Percentiles rank a stretch among this genome's conserved stretches.
These are phyloP conservation scores for Ajuga chamaepitys DNA, from an alignment of 257 asterid genomes.

Conservation along the genomic window DNA sequence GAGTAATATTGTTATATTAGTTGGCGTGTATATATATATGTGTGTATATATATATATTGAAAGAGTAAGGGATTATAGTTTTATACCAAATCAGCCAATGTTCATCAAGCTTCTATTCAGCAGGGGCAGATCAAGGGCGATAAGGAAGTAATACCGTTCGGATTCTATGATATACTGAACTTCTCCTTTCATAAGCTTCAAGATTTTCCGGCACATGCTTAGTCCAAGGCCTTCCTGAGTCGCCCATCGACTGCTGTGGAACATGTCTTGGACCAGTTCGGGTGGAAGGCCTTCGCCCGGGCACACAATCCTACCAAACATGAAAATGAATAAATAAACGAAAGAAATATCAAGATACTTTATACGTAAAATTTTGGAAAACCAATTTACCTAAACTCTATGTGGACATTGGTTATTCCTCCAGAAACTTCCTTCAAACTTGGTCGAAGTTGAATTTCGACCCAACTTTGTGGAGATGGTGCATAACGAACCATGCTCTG, in stretches of 20 bases:
- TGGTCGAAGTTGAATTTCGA: slow-evolving; percentile 74
- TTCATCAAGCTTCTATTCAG: slow-evolving; percentile 23
- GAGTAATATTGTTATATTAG: no score
- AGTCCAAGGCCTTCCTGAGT: slow-evolving; percentile 76
- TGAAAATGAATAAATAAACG: not conserved
- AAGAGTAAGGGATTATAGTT: not conserved
- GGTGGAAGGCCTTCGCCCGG: slow-evolving; percentile 93
- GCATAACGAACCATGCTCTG: slow-evolving; percentile 62
- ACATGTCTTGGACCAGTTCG: slow-evolving; percentile 79
- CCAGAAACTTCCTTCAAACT: slow-evolving; percentile 49
- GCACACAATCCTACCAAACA: slow-evolving; percentile 55
- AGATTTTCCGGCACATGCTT: slow-evolving; percentile 61
- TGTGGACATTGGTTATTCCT: slow-evolving; percentile 38
- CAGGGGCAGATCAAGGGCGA: slow-evolving; percentile 54
- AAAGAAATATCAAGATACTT: not conserved
- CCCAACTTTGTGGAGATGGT: slow-evolving; percentile 73
- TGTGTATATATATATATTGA: not conserved
- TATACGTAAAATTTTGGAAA: not conserved
- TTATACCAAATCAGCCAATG: slow-evolving; percentile 15
- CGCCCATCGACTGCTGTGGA: slow-evolving; percentile 63
- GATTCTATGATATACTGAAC: slow-evolving; percentile 82
- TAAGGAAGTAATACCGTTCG: slow-evolving; percentile 56
- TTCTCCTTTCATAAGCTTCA: slow-evolving; percentile 86
- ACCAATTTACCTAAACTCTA: slow-evolving; percentile 61
- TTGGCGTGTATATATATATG: not conserved